Percentiles rank a stretch among this genome's conserved stretches.
Conservation (phyloP, 495 filamentous ascomycete species). For the Aspergillus nidulans region DNA sequence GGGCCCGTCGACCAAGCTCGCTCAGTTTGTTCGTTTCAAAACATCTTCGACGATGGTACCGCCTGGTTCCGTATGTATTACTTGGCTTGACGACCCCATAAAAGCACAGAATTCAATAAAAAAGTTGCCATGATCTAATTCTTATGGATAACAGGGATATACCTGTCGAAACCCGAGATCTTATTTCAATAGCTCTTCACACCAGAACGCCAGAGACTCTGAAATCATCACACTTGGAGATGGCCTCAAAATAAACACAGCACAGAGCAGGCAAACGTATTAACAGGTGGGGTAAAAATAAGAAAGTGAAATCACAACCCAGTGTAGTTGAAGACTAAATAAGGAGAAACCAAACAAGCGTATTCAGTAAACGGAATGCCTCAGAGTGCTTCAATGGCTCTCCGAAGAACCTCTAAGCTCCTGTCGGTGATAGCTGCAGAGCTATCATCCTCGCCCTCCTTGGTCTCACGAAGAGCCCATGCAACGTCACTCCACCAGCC, state of each 20-base stretch:
- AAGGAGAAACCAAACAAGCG: neutral
- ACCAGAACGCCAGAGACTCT: neutral
- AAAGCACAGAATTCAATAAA: no score
- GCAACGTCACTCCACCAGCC: constrained; percentile 91
- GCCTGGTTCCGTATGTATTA: no score
- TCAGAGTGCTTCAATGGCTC: constrained; percentile 74
- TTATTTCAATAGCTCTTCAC: neutral
- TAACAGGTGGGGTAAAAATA: no score
- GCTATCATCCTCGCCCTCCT: constrained; percentile 33
- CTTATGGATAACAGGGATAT: neutral
- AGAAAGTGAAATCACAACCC: no score
- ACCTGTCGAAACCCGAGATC: neutral
- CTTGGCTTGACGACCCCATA: no score
- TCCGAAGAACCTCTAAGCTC: constrained; percentile 66
- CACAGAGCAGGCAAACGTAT: no score
- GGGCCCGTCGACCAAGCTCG: no score
- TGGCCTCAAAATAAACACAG: no score
- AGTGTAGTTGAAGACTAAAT: neutral
- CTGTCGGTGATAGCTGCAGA: constrained; percentile 41
- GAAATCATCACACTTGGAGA: no score
- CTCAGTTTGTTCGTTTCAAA: no score
- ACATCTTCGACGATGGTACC: no score
- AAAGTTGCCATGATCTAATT: neutral
- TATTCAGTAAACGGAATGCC: neutral
- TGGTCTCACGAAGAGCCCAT: constrained; percentile 62